Base-by-base conservation (phyloP, 352 stramenopile genomes). In the Phytophthora podocarpi region DNA sequence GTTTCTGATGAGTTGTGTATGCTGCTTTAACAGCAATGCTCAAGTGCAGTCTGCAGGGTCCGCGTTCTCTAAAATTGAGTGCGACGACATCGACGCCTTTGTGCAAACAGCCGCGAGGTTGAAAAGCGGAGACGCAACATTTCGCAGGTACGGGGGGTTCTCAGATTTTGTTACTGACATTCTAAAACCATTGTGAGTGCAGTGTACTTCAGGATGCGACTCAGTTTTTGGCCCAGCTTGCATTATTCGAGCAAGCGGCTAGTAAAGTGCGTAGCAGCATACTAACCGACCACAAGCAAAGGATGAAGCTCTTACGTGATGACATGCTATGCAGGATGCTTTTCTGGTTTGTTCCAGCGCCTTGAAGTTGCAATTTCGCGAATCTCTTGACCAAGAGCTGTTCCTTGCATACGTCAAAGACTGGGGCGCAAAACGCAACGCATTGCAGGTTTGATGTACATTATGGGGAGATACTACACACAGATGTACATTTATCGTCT, bases 311-410 rank as follows among this genome's bases (percentile, higher is more conserved):
- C 4, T 48, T 18, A 24, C 16, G n/a, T 15, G 23, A 27, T 18
- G 34, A 42, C 12, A 51, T 48, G 11, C 37, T 27, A 1, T 54
- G 2, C 13, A 89, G 78, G 80, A 90, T 40, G 62, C 71, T 0
- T 90, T 90, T 59, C 16, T 84, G 0, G 76, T 90, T 9, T 78
- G 54, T 37, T 82, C 71, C 13, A 87, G 70, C 30, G 69, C 74
- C 11, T 64, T 90, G 4, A 90, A 88, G 62, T 41, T 90, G 26
- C 71, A 88, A 45, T 90, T 88, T 21, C 49, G 66, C 10, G 72
- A 82, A 15, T 67, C 54, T 3, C 41, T 90, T 16, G 80, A 90
- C 28, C 66, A 82, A 35, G 78, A 90, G 35, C 49, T 90, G 10
- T 88, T 90, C 40, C 59, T 70, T 18, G 80, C 78, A 6, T 85